phyloP scores from a whole-genome alignment of 805 yeast genomes.

The Zygosaccharomyces pseudorouxii region DNA sequence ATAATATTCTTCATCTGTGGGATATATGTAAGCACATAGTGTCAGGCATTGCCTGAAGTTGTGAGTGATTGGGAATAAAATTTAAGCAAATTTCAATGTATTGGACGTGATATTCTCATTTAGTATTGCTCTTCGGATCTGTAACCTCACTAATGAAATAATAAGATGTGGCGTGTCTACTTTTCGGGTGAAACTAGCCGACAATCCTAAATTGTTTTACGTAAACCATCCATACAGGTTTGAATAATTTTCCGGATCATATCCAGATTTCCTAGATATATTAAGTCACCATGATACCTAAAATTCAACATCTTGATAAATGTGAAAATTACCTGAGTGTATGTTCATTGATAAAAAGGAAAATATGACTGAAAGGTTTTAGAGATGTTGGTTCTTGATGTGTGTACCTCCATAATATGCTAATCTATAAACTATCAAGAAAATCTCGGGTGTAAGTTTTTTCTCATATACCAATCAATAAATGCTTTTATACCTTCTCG shows the following conservation, averaged over 20 bases:
- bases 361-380: background rate
- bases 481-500: constrained; percentile 72
- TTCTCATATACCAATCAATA: constrained; percentile 75
- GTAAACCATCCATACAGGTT: constrained; percentile 65
- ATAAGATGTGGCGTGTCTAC: constrained; percentile 80
- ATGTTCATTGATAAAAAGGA: background rate
- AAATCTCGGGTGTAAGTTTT: constrained; percentile 53
- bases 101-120: constrained; percentile 72
- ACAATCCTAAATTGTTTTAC: constrained; percentile 79
- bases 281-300: constrained; percentile 34
- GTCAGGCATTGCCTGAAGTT: constrained; percentile 50
- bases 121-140: constrained; percentile 69
- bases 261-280: constrained; percentile 65
- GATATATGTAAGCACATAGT: constrained; percentile 50
- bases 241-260: constrained; percentile 57
- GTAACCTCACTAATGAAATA: constrained; percentile 66
- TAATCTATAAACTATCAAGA: constrained; percentile 15
- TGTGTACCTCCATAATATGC: background rate
- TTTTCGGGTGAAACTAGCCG: constrained; percentile 75
- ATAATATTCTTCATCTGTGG: constrained; percentile 70
- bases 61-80: constrained; percentile 64
- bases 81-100: constrained; percentile 57
- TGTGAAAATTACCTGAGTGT: background rate
- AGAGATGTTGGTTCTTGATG: background rate
- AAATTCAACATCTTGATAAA: background rate